Conservation (phyloP, 345 rosid species). For the Eucalyptus cloeziana region DNA sequence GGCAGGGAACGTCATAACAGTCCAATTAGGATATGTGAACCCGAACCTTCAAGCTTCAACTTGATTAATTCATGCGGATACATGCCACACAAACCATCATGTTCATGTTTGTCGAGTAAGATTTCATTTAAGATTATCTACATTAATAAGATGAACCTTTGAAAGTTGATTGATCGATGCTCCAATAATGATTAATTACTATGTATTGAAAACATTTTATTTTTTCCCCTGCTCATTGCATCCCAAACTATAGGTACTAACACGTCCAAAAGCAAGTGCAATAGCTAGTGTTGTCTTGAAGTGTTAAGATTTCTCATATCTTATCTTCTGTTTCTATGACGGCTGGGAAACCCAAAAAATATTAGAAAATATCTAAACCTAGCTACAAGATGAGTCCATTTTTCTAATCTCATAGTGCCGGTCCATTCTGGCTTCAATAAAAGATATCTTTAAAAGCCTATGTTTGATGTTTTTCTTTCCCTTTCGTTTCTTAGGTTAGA, state of each 20-base stretch:
- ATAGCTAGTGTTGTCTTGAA: not conserved
- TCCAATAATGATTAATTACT: not conserved
- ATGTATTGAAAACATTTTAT: not conserved
- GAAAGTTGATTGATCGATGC: accelerated
- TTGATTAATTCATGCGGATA: not conserved
- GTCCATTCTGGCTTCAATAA: not conserved
- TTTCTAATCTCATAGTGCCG: not conserved
- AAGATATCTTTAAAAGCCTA: not conserved
- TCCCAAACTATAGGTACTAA: not conserved
- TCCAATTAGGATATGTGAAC: not conserved
- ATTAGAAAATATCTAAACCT: not conserved
- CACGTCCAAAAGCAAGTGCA: not conserved
- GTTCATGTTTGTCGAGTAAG: not conserved
- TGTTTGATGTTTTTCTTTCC: not conserved
- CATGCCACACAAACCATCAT: not conserved
- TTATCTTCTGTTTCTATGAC: not conserved
- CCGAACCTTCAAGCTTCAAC: not conserved
- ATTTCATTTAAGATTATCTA: not conserved
- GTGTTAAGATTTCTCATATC: not conserved
- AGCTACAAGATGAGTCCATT: not conserved
- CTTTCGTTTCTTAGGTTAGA: not conserved
- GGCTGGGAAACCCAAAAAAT: not conserved
- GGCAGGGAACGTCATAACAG: not conserved
- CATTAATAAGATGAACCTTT: not conserved
- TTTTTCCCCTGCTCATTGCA: not conserved